Base-by-base conservation (phyloP, 202 grass and related monocot species). In the Setaria viridis region DNA sequence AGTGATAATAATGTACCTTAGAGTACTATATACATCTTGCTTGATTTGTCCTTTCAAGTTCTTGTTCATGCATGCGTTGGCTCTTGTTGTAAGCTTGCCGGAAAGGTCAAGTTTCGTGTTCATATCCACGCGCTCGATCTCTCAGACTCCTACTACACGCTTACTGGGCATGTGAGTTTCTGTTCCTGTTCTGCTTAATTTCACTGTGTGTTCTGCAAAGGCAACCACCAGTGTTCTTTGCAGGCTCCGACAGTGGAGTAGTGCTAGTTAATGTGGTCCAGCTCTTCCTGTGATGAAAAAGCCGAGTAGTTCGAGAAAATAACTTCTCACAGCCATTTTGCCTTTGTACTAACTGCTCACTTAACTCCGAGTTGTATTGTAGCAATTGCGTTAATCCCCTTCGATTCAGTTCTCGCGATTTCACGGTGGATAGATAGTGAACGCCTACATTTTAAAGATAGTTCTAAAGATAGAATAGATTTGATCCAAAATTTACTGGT, bases 201-300 rank as follows among this genome's bases (percentile, higher is more conserved):
- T 62, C 25, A 49, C 70, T 50, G 70, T 72, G 39, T 41, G 39
- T 72, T 11, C 11, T 50, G 21, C 29, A 72, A 72, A 50, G 70
- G 70, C 45, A 1, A 72, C 5, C 43, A 72, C 15, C 39, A 41
- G 39, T 49, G 20, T 29, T 46, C 41, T n/a, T 9, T 21, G 39
- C 19, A 13, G 4, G 42, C n/a, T 71, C n/a, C 2, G n/a, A 7
- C 68, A 71, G 20, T 48, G 68, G 42, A 45, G n/a, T 21, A 45
- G 19, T 43, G 66, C 66, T 70, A 13, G 20, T 60, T 47, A 49
- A 72, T 72, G 46, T 51, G 46, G 46, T 5, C 47, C 47, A 34
- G 70, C 25, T 73, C 25, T 73, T 73, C 25, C 47, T 51, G 47
- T 73, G 25, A 73, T 33, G 29, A 73, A 50, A 51, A 73, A 51